phyloP scores from a whole-genome alignment of 768 basidiomycete genomes.

The Pisolithus marmoratus region DNA sequence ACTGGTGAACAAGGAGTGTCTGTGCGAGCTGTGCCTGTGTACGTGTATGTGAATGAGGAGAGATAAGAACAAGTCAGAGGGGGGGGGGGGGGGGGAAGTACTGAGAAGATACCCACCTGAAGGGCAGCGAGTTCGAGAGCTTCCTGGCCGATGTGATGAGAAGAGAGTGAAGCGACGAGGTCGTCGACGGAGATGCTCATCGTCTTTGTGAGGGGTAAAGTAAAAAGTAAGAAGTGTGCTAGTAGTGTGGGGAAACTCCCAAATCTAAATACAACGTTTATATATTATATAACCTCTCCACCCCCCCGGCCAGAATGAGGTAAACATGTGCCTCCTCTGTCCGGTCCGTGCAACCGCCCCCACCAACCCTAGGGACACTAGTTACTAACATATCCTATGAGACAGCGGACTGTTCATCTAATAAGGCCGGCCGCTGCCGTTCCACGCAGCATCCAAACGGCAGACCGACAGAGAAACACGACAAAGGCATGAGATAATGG shows the following conservation, averaged over 20 bases:
- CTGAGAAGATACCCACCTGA: conserved; percentile 33
- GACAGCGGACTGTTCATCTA: too few relatives aligned
- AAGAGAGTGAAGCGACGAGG: conserved; percentile 42
- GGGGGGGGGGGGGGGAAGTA: conserved; percentile 13
- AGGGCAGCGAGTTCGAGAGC: conserved; percentile 45
- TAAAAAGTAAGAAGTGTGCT: neutral
- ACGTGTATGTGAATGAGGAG: neutral
- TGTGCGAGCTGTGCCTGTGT: conserved; percentile 42
- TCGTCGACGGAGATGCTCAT: conserved; percentile 48
- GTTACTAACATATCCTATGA: too few relatives aligned
- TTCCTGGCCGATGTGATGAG: conserved; percentile 48
- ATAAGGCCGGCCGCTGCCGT: too few relatives aligned
- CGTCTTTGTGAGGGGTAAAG: too few relatives aligned
- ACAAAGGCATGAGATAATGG: too few relatives aligned
- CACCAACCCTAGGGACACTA: neutral
- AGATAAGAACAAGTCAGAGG: conserved; percentile 12
- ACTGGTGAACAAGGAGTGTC: conserved; percentile 32
- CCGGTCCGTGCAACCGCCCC: neutral
- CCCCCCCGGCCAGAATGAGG: conserved; percentile 17
- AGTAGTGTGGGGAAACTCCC: neutral
- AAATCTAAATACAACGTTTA: too few relatives aligned
- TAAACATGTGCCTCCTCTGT: conserved; percentile 18
- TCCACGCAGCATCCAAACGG: too few relatives aligned
- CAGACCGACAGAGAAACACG: too few relatives aligned
- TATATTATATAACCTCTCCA: too few relatives aligned